Base-by-base conservation (phyloP, 2,329 filamentous ascomycete genomes). In the Ophiostoma piceae region DNA sequence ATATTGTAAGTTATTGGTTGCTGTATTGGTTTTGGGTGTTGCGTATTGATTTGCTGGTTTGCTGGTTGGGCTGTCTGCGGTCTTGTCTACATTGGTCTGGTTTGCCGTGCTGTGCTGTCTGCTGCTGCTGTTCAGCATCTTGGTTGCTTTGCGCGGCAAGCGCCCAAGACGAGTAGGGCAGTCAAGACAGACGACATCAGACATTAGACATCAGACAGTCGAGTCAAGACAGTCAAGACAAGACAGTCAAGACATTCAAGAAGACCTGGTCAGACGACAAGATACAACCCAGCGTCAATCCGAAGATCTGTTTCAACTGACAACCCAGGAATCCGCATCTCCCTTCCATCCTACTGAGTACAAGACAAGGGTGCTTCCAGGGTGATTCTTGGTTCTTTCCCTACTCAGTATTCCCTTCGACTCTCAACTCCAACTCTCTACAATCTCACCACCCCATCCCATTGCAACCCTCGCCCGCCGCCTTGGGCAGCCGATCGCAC, bases 391-490 rank as follows among this genome's bases (percentile, higher is more conserved):
- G 11, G 14, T 54, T 37, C 41, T 43, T 43, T 29, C 14, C 39
- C 60, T 39, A 9, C 57, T 62, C 57, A 16, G 54, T 16, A 12
- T 19, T 26, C 32, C 39, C 14, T n/a, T 6, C 26, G 4, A 32
- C 29, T 39, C 29, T 3, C 29, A 19, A 29, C 57, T 32, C 57
- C 29, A 19, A 29, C 57, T 32, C 57, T 35, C 57, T 14, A 26
- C 22, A 12, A 47, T 67, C 43, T 43, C 57, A 60, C 6, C 67
- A 68, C 69, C 70, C 68, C 64, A 39, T 62, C 39, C 57, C 37
- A 60, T 32, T 69, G 70, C 71, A 62, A 69, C 68, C 68, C 68
- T 70, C 51, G 70, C 66, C 71, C 68, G 70, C 70, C 71, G 67
- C 37, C 66, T 68, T 71, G 70, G 70, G 65, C 64, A 69, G 51